phyloP scores from a whole-genome alignment of 176 grass and related monocot species.

The Thalia dealbata region DNA sequence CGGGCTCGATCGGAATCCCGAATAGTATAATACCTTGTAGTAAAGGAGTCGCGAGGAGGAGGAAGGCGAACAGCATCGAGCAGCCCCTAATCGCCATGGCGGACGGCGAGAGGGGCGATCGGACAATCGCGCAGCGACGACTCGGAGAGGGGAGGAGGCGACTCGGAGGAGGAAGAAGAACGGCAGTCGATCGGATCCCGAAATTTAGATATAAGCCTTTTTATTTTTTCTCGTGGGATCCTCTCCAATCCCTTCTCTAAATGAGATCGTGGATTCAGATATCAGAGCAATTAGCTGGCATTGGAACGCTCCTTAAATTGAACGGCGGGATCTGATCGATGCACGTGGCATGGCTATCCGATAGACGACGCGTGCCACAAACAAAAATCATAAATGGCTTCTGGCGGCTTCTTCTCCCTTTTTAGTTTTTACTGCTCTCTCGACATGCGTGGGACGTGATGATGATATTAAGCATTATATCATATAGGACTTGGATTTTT shows the following conservation, averaged over 20 bases:
- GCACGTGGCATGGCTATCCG: no score
- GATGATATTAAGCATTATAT: no score
- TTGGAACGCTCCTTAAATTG: no score
- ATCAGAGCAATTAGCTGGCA: no score
- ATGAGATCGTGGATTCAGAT: no score
- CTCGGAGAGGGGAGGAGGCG: not conserved
- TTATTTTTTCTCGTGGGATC: not conserved
- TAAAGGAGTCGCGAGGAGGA: conserved; percentile 53
- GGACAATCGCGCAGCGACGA: not conserved
- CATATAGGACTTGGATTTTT: no score
- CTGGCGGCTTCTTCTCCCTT: no score
- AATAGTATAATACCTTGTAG: conserved; percentile 34
- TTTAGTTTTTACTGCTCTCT: no score
- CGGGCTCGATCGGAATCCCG: not conserved
- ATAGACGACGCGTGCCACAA: not conserved
- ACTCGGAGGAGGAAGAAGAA: not conserved
- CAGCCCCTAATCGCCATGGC: conserved; percentile 87
- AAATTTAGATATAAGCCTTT: not conserved
- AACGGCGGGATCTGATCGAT: no score
- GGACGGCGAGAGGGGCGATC: not conserved
- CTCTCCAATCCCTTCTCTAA: not conserved
- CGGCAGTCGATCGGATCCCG: not conserved
- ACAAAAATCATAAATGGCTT: not conserved
- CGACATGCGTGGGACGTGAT: no score
- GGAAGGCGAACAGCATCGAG: conserved; percentile 46